Conservation (phyloP, 805 yeast species). For the Myxozyma lipomycoides region DNA sequence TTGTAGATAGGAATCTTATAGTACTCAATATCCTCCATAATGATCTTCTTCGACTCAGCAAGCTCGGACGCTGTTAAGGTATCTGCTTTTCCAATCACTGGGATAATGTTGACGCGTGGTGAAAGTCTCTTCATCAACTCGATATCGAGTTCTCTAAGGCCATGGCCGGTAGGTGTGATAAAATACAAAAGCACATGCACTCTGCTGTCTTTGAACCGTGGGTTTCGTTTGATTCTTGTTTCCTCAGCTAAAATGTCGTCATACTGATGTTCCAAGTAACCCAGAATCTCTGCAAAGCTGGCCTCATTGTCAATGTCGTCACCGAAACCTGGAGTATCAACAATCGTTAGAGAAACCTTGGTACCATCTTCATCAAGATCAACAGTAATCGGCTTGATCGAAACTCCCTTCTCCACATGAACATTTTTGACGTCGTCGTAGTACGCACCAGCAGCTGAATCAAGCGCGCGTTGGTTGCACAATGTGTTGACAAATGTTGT, state of each 20-base stretch:
- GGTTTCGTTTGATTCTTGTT: constrained; percentile 66
- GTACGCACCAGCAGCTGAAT: constrained; percentile 19
- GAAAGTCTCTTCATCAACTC: constrained; percentile 66
- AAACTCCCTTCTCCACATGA: constrained; percentile 39
- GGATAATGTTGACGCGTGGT: constrained; percentile 73
- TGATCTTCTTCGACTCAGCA: constrained; percentile 47
- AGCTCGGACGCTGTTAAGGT: constrained; percentile 66
- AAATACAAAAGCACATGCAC: constrained; percentile 78
- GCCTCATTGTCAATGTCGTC: constrained; percentile 64
- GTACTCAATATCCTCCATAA: constrained; percentile 54
- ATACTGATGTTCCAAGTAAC: constrained; percentile 65
- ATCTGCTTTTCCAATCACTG: constrained; percentile 79
- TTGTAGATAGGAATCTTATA: constrained; percentile 64
- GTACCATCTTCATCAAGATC: constrained; percentile 54
- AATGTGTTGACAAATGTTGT: constrained; percentile 68
- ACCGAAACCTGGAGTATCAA: constrained; percentile 75
- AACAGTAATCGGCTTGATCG: constrained; percentile 46
- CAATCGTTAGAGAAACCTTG: constrained; percentile 52
- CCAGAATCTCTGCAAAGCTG: constrained; percentile 46
- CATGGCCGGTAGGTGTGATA: constrained; percentile 57
- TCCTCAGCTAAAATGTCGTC: constrained; percentile 72
- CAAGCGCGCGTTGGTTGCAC: constrained; percentile 50
- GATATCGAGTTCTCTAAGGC: constrained; percentile 65
- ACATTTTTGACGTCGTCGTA: constrained; percentile 38
- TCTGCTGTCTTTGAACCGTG: constrained; percentile 65